phyloP scores from a whole-genome alignment of 257 asterid genomes.

The Przewalskia tangutica region DNA sequence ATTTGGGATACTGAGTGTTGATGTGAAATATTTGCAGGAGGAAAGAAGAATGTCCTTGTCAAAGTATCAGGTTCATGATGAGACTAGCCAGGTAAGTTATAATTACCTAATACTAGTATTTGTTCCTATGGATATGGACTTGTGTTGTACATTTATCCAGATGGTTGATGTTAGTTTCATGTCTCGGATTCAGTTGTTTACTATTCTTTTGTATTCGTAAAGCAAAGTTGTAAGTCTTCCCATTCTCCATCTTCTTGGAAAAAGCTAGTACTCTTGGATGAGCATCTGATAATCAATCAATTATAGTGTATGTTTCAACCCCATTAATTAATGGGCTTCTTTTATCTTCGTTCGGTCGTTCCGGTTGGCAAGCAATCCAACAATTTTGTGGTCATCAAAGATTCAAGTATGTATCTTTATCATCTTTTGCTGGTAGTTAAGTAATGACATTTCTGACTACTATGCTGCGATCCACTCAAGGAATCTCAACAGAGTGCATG shows the following conservation, averaged over 20 bases:
- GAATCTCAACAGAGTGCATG: conserved; percentile 34
- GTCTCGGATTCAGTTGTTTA: conserved; percentile 38
- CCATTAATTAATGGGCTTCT: conserved; percentile 49
- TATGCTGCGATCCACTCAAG: conserved; percentile 4
- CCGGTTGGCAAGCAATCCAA: conserved; percentile 80
- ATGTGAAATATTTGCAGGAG: conserved; percentile 46
- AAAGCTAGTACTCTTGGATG: background rate
- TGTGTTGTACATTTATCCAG: conserved; percentile 45
- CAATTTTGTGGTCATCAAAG: conserved; percentile 66
- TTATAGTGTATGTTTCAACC: conserved; percentile 22
- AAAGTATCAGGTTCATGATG: conserved; percentile 99
- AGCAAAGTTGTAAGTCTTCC: conserved; percentile 12
- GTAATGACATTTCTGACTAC: conserved; percentile 17
- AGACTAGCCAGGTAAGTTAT: conserved; percentile 99
- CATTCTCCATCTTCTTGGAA: conserved; percentile 2
- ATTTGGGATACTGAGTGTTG: conserved; percentile 15
- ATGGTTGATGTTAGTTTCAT: conserved; percentile 36
- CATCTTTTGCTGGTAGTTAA: conserved; percentile 36
- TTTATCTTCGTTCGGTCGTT: conserved; percentile 33
- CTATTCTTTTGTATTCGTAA: conserved; percentile 20
- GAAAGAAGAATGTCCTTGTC: conserved; percentile 92
- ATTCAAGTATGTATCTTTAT: conserved; percentile 76
- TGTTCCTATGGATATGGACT: conserved; percentile 29
- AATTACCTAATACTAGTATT: conserved; percentile 23
- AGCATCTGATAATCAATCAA: background rate